Percentiles rank a stretch among this genome's conserved stretches.
phyloP scores from a whole-genome alignment of 1,284 basidiomycete species.

The Golubevia sp. region DNA sequence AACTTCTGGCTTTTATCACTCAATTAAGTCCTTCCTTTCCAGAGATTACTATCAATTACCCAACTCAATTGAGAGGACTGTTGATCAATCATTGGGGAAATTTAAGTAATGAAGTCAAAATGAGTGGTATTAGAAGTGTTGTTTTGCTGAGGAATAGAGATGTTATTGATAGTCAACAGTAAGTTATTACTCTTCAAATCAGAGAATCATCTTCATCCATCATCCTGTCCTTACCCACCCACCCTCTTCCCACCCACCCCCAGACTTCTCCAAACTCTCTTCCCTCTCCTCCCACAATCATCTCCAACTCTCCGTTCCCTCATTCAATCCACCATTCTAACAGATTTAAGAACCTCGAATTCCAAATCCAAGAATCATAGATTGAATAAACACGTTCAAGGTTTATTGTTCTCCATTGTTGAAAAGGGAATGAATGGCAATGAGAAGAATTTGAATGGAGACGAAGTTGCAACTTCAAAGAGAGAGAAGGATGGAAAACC shows the following conservation, averaged over 20 bases:
- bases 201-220: too few relatives aligned
- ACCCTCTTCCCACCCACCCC: not conserved
- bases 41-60: constrained; percentile 36
- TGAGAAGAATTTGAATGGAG: constrained; percentile 11
- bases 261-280: constrained; percentile 85
- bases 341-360: constrained; percentile 92
- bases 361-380: constrained; percentile 88
- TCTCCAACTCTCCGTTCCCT: constrained; percentile 80
- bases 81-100: constrained; percentile 51
- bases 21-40: constrained; percentile 67
- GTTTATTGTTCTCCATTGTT: constrained; percentile 93
- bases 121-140: constrained; percentile 34
- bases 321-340: constrained; percentile 93
- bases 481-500: constrained; percentile 69
- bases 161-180: constrained; percentile 90
- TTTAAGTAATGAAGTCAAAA: constrained; percentile 45
- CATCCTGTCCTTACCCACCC: constrained; percentile 1
- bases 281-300: constrained; percentile 89
- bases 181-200: constrained; percentile 61
- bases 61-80: constrained; percentile 40
- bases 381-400: constrained; percentile 93
- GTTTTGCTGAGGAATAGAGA: constrained; percentile 89
- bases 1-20: constrained; percentile 82
- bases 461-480: constrained; percentile 68
- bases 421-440: constrained; percentile 74